These are phyloP conservation scores for Lanmaoa rubissima DNA, from an alignment of 768 basidiomycete species.

Conservation along the genomic window DNA sequence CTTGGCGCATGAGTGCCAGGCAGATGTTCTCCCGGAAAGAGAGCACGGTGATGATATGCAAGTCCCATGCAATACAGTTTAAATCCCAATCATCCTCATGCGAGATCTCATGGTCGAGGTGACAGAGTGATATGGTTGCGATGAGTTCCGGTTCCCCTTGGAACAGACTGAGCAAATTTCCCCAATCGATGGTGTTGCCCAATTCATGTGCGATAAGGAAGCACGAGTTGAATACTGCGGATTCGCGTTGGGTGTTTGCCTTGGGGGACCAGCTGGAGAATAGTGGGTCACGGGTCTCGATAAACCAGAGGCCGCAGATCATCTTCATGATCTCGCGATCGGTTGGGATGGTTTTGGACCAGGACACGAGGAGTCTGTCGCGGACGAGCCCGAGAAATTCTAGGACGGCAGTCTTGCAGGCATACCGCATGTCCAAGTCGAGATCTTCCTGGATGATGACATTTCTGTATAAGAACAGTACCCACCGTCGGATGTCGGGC, in stretches of 20 bases:
- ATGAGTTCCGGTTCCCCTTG: constrained; percentile 17
- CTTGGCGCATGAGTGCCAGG: constrained; percentile 16
- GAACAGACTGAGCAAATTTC: constrained; percentile 24
- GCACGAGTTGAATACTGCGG: constrained; percentile 26
- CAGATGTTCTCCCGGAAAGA: constrained; percentile 18
- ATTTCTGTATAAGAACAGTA: constrained; percentile 21
- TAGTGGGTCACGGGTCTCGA: constrained; percentile 22
- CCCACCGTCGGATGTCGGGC: constrained; percentile 28
- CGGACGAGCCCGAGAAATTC: constrained; percentile 29
- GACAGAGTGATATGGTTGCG: constrained; percentile 21
- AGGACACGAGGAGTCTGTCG: constrained; percentile 23
- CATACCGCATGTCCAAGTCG: constrained; percentile 10
- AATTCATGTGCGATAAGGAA: constrained; percentile 28
- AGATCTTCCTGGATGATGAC: constrained; percentile 11
- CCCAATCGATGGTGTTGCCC: constrained; percentile 19
- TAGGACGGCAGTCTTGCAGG: constrained; percentile 25
- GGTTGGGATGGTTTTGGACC: constrained; percentile 23
- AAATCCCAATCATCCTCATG: constrained; percentile 19
- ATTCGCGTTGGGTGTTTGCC: constrained; percentile 25
- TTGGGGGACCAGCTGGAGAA: constrained; percentile 23
- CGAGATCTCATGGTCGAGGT: constrained; percentile 26
- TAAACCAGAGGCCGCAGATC: constrained; percentile 30
- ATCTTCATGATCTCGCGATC: constrained; percentile 29
- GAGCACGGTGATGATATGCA: constrained; percentile 26
- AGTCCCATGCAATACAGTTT: constrained; percentile 29